Base-by-base conservation (phyloP, 108 stramenopile genomes). In the Cyclotella choctawhatcheeana region DNA sequence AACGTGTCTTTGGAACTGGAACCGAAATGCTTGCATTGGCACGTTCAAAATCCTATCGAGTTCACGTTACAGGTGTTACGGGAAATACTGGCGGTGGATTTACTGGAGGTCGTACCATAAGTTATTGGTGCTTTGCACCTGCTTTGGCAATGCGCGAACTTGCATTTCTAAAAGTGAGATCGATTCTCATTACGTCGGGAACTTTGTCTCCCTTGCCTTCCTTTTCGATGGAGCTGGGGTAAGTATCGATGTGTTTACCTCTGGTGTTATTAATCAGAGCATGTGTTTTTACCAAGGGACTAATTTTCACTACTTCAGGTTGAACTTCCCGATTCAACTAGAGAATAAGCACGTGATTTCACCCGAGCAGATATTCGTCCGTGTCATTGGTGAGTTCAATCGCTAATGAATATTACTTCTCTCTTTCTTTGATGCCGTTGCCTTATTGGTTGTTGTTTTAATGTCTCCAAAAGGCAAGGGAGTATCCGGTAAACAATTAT, bases 91-190 rank as follows among this genome's bases (percentile, higher is more conserved):
- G 68, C 2, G 80, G 82, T 29, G 86, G 84, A 31, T 77, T 75
- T 47, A 50, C 71, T 6, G 85, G 84, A 14, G 88, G 91, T 24
- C 67, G 92, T 52, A 93, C 88, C 21, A 72, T 99, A 16, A 87
- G 88, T 27, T 99, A 93, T 70, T 99, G 98, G 98, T 99, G 98
- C 79, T 98, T 99, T 76, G 93, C 97, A 20, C 96, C 99, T 0
- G 88, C 94, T 5, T 79, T 99, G 12, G 98, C 98, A 1, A 90
- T 99, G 90, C 70, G 91, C 58, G 96, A 98, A 65, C 73, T 99
- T 18, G 71, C 82, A 10, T 83, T 69, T 67, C 78, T 93, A 2
- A 88, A 88, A 48, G 88, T 92, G 13, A 86, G 93, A 25, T 96
- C 87, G 13, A 96, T 98, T 25, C 62, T 98, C 21, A 91, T 98